A percentile compares a stretch with the other conserved stretches of the same genome.
These are phyloP conservation scores for Scleroderma citrinum DNA, from an alignment of 768 basidiomycete species.

Conservation along the genomic window DNA sequence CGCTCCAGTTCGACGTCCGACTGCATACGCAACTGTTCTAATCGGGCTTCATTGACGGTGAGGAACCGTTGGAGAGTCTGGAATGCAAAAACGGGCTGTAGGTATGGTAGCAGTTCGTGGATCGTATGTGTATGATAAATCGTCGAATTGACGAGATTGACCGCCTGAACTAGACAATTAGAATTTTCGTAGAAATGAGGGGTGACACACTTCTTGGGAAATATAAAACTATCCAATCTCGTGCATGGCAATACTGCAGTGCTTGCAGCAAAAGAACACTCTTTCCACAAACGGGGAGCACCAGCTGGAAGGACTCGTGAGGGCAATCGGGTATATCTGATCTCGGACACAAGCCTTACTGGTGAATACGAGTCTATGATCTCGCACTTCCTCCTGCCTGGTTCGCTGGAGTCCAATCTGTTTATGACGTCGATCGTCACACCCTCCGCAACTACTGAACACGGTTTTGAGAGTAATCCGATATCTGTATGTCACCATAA, in stretches of 20 bases:
- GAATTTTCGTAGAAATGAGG: background rate
- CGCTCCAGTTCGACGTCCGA: constrained; percentile 43
- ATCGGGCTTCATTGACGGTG: constrained; percentile 46
- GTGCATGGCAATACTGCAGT: constrained; percentile 56
- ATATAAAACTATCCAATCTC: constrained; percentile 80
- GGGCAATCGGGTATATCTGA: background rate
- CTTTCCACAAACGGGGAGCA: constrained; percentile 72
- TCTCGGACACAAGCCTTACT: constrained; percentile 42
- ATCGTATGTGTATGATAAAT: constrained; percentile 69
- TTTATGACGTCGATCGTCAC: constrained; percentile 54
- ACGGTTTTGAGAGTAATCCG: constrained; percentile 64
- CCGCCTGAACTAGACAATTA: constrained; percentile 30
- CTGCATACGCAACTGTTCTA: constrained; percentile 38
- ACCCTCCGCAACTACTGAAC: constrained; percentile 65
- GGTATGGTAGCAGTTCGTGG: constrained; percentile 69
- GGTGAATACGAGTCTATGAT: constrained; percentile 54
- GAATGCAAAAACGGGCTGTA: constrained; percentile 61
- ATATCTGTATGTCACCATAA: constrained; percentile 38
- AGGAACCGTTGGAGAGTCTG: constrained; percentile 59
- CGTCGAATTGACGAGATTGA: constrained; percentile 66
- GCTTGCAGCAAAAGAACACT: constrained; percentile 74
- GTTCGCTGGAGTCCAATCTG: constrained; percentile 46
- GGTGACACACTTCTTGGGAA: constrained; percentile 64
- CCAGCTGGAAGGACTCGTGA: constrained; percentile 45
- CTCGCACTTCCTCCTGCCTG: constrained; percentile 41